Evolutionary conservation across 148 eudicot genomes (phyloP).

Genomic region (Salicornia ramosissima): DNA sequence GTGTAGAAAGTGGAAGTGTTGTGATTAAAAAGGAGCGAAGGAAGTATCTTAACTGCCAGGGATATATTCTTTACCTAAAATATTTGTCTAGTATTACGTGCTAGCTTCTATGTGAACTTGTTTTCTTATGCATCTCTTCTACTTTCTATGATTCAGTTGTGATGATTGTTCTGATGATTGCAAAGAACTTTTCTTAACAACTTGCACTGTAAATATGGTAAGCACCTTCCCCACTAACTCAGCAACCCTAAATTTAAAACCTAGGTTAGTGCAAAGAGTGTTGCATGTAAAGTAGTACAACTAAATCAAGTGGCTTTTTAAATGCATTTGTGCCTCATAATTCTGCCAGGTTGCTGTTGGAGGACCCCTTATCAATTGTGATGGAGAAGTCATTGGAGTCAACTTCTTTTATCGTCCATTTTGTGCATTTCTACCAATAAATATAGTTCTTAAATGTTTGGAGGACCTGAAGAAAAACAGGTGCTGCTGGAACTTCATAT

Average conservation of each 20-base stretch:
- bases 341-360: conserved; percentile 19
- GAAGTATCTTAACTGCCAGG: too few relatives aligned
- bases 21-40: too few relatives aligned
- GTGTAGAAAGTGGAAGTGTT: too few relatives aligned
- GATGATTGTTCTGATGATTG: conserved; percentile 13
- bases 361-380: conserved; percentile 15
- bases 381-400: conserved; percentile 23
- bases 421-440: conserved; percentile 12
- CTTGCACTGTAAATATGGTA: conserved; percentile 14
- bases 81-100: neutral
- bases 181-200: conserved; percentile 20
- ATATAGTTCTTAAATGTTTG: conserved; percentile 17
- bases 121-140: neutral
- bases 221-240: neutral
- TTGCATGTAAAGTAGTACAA: neutral
- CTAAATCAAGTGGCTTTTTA: neutral
- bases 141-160: conserved; percentile 4
- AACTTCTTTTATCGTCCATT: conserved; percentile 14
- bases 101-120: neutral
- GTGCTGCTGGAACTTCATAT: neutral
- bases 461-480: conserved; percentile 15
- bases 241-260: neutral
- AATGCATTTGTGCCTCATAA: conserved; percentile 3
- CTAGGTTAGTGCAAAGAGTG: neutral
- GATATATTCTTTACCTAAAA: neutral